Base-by-base conservation (phyloP, 1,284 basidiomycete genomes). In the Ustilago loliicola region DNA sequence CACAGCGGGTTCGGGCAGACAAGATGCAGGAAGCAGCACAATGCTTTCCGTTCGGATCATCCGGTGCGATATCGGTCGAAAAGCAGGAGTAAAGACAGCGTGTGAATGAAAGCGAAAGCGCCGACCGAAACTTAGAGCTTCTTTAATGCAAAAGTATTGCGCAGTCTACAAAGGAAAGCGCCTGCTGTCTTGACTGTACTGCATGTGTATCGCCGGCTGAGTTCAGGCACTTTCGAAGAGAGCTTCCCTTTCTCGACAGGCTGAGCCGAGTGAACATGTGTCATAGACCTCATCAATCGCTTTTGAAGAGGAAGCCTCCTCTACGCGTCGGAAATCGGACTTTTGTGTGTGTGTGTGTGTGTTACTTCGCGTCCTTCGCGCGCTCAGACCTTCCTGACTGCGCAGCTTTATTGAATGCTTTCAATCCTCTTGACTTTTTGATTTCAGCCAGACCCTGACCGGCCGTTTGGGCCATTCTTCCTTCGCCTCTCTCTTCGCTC, bases 381-480 rank as follows among this genome's bases (percentile, higher is more conserved):
- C 51, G 51, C 51, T 53, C 30, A 53, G 30, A 36, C 51, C 30
- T 30, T 27, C 10, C 51, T 21, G 3, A 23, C 51, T 53, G 51
- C 51, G 51, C 27, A 34, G 30, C 3, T 34, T 21, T 15, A 15
- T 19, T 21, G 42, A 45, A 21, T 45, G 42, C 42, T 21, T 45
- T 45, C 21, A 21, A 21, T 45, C 21, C 42, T 21, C 13, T 11
- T 27, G 48, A 51, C n/a, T 53, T 23, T 36, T 30, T 30, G 29
- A 11, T 30, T 30, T 52, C 45, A 54, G 19, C 27, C 36, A 42
- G 59, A 63, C 61, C 52, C 61, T 62, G 50, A 32, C 19, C 38
- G 15, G 38, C 38, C 38, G 11, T 19, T 40, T 40, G 15, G 17
- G 38, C 21, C 42, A 53, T 36, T 42, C 51, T 27, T 25, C 23